phyloP scores from a whole-genome alignment of 495 filamentous ascomycete species.

The Penicillium macrosclerotiorum region DNA sequence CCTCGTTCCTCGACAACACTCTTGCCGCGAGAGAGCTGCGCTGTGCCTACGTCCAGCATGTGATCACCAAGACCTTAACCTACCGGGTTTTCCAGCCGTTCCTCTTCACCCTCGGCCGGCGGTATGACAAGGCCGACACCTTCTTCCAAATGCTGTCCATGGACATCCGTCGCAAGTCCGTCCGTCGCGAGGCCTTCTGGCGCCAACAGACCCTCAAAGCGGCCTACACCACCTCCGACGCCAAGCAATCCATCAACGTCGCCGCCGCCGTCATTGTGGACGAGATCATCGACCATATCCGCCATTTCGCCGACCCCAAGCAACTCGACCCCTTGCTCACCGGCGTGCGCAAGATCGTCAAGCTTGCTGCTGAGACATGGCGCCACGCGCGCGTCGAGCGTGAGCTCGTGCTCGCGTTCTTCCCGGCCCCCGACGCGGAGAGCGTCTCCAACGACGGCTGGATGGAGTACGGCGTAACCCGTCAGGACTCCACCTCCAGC shows the following conservation, averaged over 20 bases:
- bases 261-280: conserved; percentile 60
- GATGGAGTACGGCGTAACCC: conserved; percentile 39
- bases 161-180: conserved; percentile 60
- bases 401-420: conserved; percentile 56
- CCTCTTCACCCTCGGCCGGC: conserved; percentile 59
- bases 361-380: conserved; percentile 64
- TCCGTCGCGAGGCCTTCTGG: conserved; percentile 62
- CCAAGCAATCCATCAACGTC: conserved; percentile 61
- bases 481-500: conserved; percentile 14
- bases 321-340: conserved; percentile 52
- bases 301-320: conserved; percentile 55
- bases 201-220: conserved; percentile 63
- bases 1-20: conserved; percentile 54
- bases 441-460: conserved; percentile 42
- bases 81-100: conserved; percentile 65
- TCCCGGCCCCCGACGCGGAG: conserved; percentile 49
- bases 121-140: conserved; percentile 61
- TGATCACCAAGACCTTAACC: conserved; percentile 57
- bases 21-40: conserved; percentile 54
- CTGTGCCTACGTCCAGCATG: conserved; percentile 59
- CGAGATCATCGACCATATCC: conserved; percentile 58
- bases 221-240: conserved; percentile 60
- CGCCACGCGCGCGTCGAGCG: conserved; percentile 61
- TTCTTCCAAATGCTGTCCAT: conserved; percentile 62
- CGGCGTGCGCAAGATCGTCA: conserved; percentile 57